Evolutionary conservation across 177 flowering plant genomes (phyloP).

Genomic region (Telopea speciosissima): DNA sequence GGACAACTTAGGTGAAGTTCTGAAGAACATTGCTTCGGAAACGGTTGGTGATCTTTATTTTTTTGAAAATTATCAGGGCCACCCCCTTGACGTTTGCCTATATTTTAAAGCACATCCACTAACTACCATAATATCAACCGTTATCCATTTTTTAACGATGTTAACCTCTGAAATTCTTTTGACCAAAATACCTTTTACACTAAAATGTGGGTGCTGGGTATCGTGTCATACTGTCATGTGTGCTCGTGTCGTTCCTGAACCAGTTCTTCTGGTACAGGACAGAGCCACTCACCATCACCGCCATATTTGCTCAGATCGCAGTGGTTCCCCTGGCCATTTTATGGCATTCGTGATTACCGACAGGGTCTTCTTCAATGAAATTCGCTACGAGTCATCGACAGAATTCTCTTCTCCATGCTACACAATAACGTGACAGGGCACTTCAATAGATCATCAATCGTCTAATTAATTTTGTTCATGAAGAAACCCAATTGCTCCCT

Average conservation of each 20-base stretch:
- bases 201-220: slow-evolving; percentile 34
- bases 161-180: too few relatives aligned
- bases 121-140: too few relatives aligned
- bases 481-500: background rate
- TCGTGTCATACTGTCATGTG: slow-evolving; percentile 14
- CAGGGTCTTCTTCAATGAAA: slow-evolving; percentile 13
- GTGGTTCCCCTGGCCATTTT: slow-evolving; percentile 26
- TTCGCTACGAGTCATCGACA: slow-evolving; percentile 3
- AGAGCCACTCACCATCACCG: slow-evolving; percentile 19
- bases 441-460: background rate
- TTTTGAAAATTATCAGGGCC: too few relatives aligned
- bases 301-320: slow-evolving; percentile 27
- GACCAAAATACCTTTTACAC: too few relatives aligned
- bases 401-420: slow-evolving; percentile 1
- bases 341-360: slow-evolving; percentile 20
- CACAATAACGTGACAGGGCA: background rate
- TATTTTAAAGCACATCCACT: too few relatives aligned
- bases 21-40: slow-evolving; percentile 5
- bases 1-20: too few relatives aligned
- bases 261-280: slow-evolving; percentile 27
- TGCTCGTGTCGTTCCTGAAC: slow-evolving; percentile 25
- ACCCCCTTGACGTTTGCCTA: too few relatives aligned
- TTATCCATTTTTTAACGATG: too few relatives aligned
- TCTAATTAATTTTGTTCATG: background rate
- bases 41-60: slow-evolving; percentile 1